These are phyloP conservation scores for Cyclaneusma minus DNA, from an alignment of 2,329 filamentous ascomycete species.

Conservation along the genomic window DNA sequence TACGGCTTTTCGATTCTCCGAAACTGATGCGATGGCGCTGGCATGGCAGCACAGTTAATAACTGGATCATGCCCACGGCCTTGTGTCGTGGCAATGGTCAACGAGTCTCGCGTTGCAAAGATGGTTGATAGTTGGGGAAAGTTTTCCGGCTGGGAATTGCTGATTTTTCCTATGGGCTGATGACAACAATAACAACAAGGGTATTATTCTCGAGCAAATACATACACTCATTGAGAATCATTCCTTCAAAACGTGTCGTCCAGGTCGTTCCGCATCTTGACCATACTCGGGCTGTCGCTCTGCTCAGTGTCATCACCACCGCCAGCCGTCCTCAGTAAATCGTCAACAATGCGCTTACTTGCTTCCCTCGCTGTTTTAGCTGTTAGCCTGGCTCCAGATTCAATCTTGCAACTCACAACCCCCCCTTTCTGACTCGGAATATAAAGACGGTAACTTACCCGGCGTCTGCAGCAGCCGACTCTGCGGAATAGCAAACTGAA, in stretches of 20 bases:
- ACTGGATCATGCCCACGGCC: too few relatives aligned
- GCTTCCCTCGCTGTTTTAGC: slow-evolving; percentile 51
- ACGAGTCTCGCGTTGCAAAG: not conserved
- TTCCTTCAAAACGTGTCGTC: slow-evolving; percentile 41
- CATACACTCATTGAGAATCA: slow-evolving; percentile 8
- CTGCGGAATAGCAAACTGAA: slow-evolving; percentile 68
- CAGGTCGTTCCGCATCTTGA: slow-evolving; percentile 47
- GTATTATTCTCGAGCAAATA: not conserved
- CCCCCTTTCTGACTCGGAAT: too few relatives aligned
- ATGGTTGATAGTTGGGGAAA: not conserved
- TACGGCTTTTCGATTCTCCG: too few relatives aligned
- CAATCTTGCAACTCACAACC: too few relatives aligned
- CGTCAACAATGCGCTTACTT: slow-evolving; percentile 66
- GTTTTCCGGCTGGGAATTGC: not conserved
- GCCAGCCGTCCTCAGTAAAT: slow-evolving; percentile 63
- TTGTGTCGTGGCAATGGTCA: not conserved
- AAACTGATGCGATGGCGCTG: too few relatives aligned
- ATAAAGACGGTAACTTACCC: slow-evolving; percentile 31
- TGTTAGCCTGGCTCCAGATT: not conserved
- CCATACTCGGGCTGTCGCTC: slow-evolving; percentile 49
- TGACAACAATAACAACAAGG: not conserved
- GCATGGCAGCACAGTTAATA: too few relatives aligned
- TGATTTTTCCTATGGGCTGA: not conserved
- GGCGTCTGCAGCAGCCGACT: slow-evolving; percentile 69
- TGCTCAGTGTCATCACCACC: slow-evolving; percentile 29